Base-by-base conservation (phyloP, 352 stramenopile species). In the Peronospora tabacina region DNA sequence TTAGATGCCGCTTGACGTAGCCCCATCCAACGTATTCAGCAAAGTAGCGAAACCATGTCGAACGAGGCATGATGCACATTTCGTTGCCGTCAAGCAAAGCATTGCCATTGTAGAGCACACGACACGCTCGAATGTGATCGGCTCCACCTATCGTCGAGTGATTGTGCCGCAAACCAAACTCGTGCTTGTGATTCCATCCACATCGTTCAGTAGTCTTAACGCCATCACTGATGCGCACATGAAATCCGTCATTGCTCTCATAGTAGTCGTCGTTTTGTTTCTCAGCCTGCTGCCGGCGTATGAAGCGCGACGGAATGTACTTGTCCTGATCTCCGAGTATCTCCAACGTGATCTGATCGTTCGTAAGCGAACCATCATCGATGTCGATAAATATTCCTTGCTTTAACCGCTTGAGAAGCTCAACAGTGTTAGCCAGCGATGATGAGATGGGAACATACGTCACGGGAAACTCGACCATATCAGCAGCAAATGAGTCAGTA, bases 331-430 rank as follows among this genome's bases (percentile, higher is more conserved):
- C 67, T 22, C 78, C 78, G 2, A 90, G 68, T 34, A 90, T 75
- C 28, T 90, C 64, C 15, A 90, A 54, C n/a, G 69, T 83, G 49
- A 90, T 82, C 44, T 84, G 78, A 48, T 90, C 78, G 37, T 82
- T 85, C 4, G 78, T 90, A 16, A 90, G 67, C 19, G 75, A 90
- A 0, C 73, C 73, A 49, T 90, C 78, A 52, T 90, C 78, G 30
- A 90, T 75, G 19, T 90, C 73, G 28, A 90, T 68, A 11, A 72
- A 49, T 63, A 76, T 81, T 4, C 78, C 78, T 30, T 26, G 58
- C 26, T 69, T 70, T 7, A 84, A 56, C 10, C 69, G 61, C 43
- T 69, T 63, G 3, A 89, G 59, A 10, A 87, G 61, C 35, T 74
- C 70, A 13, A 84, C 70, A 2, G 70, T 75, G 29, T 83, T 80